Evolutionary conservation across 352 stramenopile genomes (phyloP).

Genomic region (Pythium aristosporum): DNA sequence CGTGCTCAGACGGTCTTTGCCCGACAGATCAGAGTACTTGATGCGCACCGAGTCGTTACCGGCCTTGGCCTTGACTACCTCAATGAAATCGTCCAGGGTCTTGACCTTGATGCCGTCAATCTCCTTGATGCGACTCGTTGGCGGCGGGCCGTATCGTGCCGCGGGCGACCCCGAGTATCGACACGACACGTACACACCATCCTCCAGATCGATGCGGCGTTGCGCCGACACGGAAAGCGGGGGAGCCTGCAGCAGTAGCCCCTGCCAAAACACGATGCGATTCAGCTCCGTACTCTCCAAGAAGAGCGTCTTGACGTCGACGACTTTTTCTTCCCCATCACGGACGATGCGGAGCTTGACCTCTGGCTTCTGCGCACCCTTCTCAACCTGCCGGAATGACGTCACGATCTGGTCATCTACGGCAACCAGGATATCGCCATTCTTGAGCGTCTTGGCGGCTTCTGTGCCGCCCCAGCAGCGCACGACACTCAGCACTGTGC

Average conservation of each 20-base stretch:
- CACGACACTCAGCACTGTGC: constrained; percentile 79
- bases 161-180: constrained; percentile 87
- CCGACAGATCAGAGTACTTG: constrained; percentile 88
- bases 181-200: constrained; percentile 86
- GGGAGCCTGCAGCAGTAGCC: constrained; percentile 85
- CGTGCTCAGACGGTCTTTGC: constrained; percentile 84
- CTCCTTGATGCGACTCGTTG: constrained; percentile 89
- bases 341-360: constrained; percentile 87
- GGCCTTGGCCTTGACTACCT: constrained; percentile 64
- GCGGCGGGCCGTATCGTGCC: constrained; percentile 85
- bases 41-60: constrained; percentile 80
- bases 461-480: constrained; percentile 77
- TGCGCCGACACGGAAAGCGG: constrained; percentile 86
- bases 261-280: constrained; percentile 91
- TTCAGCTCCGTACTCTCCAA: constrained; percentile 88
- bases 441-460: constrained; percentile 61
- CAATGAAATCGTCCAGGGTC: constrained; percentile 88
- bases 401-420: constrained; percentile 83
- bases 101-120: constrained; percentile 87
- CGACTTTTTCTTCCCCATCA: constrained; percentile 63
- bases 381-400: constrained; percentile 86
- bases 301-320: constrained; percentile 76
- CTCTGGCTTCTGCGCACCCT: constrained; percentile 70
- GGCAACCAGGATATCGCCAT: constrained; percentile 86
- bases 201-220: constrained; percentile 76